Conservation (phyloP, 306 rosid genomes). For the Trifolium subterraneum region DNA sequence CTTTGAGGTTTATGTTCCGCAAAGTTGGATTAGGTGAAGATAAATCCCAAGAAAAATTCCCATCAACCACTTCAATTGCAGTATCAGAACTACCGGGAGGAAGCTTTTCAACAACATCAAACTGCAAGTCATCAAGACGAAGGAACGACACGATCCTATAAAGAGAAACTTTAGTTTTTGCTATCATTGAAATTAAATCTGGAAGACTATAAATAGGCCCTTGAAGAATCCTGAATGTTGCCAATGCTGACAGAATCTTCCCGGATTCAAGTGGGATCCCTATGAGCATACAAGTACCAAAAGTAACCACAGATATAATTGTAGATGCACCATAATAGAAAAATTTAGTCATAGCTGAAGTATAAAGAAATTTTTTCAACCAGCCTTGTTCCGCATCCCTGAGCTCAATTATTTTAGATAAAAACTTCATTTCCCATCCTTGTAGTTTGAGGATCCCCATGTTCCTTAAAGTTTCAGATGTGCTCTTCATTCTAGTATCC, state of each 20-base stretch:
- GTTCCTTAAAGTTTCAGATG: constrained; percentile 65
- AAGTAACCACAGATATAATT: constrained; percentile 57
- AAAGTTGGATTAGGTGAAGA: constrained; percentile 45
- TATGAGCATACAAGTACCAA: constrained; percentile 52
- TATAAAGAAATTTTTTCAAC: constrained; percentile 53
- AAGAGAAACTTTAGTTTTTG: constrained; percentile 60
- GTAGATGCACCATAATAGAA: constrained; percentile 59
- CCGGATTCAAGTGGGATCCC: constrained; percentile 66
- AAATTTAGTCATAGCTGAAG: constrained; percentile 42
- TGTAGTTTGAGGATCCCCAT: constrained; percentile 71
- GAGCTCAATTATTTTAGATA: constrained; percentile 47
- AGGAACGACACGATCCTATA: constrained; percentile 60
- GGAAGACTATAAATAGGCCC: constrained; percentile 56
- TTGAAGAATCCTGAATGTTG: constrained; percentile 59
- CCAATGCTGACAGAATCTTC: constrained; percentile 60
- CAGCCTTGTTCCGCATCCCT: constrained; percentile 55
- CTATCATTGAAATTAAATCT: constrained; percentile 51
- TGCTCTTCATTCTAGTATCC: constrained; percentile 62
- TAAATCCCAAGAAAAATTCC: constrained; percentile 60
- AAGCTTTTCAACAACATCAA: constrained; percentile 52
- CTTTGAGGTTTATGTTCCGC: constrained; percentile 43
- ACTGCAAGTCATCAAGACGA: constrained; percentile 51
- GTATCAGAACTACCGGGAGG: constrained; percentile 47
- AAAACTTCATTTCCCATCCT: constrained; percentile 76
- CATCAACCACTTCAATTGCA: constrained; percentile 50